These are phyloP conservation scores for Diutina neorugosa DNA, from an alignment of 1,139 yeast species.

Conservation along the genomic window DNA sequence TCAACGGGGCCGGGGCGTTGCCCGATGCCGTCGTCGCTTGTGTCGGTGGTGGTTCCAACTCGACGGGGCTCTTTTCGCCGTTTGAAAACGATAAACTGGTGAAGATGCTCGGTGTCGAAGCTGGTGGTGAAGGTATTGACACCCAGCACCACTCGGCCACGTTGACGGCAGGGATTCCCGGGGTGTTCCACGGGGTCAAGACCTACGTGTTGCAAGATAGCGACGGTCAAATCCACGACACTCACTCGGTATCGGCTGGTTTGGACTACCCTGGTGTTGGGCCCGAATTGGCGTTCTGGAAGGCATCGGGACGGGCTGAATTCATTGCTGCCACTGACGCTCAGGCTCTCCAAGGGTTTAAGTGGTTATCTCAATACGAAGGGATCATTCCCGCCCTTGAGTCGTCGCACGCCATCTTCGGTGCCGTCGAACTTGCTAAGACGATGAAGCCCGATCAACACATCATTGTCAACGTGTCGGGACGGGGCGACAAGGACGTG, in stretches of 20 bases:
- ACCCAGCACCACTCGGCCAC: conserved; percentile 88
- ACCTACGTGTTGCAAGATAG: conserved; percentile 82
- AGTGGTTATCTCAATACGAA: conserved; percentile 77
- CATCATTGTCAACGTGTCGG: conserved; percentile 80
- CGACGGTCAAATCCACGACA: conserved; percentile 96
- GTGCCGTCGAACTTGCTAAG: conserved; percentile 84
- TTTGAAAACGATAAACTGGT: conserved; percentile 75
- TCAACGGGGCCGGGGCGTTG: conserved; percentile 58
- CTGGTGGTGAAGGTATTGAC: conserved; percentile 95
- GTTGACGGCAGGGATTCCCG: conserved; percentile 82
- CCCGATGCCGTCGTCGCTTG: conserved; percentile 96
- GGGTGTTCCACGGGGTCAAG: conserved; percentile 96
- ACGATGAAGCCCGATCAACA: conserved; percentile 69
- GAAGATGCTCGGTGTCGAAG: conserved; percentile 86
- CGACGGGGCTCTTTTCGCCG: conserved; percentile 92
- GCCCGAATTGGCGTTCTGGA: conserved; percentile 95
- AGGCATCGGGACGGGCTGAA: conserved; percentile 81
- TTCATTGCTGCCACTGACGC: conserved; percentile 91
- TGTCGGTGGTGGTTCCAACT: conserved; percentile 98
- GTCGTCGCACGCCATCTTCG: conserved; percentile 90
- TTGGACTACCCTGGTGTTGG: conserved; percentile 99
- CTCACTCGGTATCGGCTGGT: conserved; percentile 97
- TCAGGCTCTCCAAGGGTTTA: conserved; percentile 85
- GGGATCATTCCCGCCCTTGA: conserved; percentile 98
- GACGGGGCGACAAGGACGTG: conserved; percentile 98